These are phyloP conservation scores for Omphalotus olearius DNA, from an alignment of 1,284 basidiomycete genomes.

Conservation along the genomic window DNA sequence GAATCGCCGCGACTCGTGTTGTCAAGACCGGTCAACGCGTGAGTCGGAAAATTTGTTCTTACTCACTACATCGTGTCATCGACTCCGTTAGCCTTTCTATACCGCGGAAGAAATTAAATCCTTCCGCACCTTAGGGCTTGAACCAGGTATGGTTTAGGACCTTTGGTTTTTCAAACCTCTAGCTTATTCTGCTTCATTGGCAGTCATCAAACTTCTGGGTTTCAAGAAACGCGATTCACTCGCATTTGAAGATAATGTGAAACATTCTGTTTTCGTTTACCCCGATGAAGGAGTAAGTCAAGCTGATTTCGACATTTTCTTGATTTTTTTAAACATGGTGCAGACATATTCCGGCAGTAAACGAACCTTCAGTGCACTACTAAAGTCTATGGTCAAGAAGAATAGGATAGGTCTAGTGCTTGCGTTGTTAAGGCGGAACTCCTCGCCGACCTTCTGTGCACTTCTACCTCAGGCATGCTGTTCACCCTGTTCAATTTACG, in stretches of 20 bases:
- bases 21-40: slow-evolving; percentile 51
- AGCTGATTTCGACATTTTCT: neutral
- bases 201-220: slow-evolving; percentile 85
- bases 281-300: slow-evolving; percentile 79
- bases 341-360: slow-evolving; percentile 87
- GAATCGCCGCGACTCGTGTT: slow-evolving; percentile 30
- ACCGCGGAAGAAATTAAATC: slow-evolving; percentile 78
- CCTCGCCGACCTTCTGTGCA: slow-evolving; percentile 79
- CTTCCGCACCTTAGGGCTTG: slow-evolving; percentile 75
- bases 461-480: slow-evolving; percentile 78
- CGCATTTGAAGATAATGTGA: slow-evolving; percentile 84
- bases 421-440: slow-evolving; percentile 68
- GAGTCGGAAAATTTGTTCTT: slow-evolving; percentile 16
- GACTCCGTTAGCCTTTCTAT: slow-evolving; percentile 66
- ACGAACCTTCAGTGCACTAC: slow-evolving; percentile 84
- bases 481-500: neutral
- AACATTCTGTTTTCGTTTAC: slow-evolving; percentile 89
- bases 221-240: slow-evolving; percentile 81
- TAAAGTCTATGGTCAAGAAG: slow-evolving; percentile 81
- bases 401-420: slow-evolving; percentile 80
- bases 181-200: neutral
- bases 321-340: neutral
- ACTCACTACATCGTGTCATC: neutral
- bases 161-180: neutral
- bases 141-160: slow-evolving; percentile 54